Base-by-base conservation (phyloP, 768 basidiomycete species). In the Tricholoma saponaceum region DNA sequence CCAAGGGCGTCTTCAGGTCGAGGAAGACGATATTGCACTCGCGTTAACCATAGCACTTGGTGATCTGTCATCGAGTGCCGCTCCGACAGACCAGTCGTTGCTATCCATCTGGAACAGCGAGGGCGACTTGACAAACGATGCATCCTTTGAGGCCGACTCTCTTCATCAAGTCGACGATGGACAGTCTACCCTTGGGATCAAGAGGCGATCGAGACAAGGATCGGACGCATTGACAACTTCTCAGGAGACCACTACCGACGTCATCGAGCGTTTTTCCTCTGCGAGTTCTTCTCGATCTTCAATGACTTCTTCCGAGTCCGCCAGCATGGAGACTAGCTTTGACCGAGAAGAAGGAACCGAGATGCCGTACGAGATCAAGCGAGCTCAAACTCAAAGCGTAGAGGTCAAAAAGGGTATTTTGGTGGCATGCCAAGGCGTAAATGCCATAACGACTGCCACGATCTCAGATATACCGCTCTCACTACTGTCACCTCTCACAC, bases 301-400 rank as follows among this genome's bases (percentile, higher is more conserved):
- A 20, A 60, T 63, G 49, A 64, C 64, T 33, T 69, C 70, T 26
- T 18, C 66, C n/a, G n/a, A n/a, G n/a, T n/a, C n/a, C 20, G 52
- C 56, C 5, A 61, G 58, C 30, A 51, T 37, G 20, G 65, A 65
- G 2, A 69, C 67, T 35, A 60, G 62, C 37, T 57, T 63, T 37
- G 67, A 72, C 35, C 62, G 66, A 7, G 64, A 62, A 20, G 69
- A 64, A 52, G 63, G 62, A 9, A 6, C 12, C 18, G 72, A 37
- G 35, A 37, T 37, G 2, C 13, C 66, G 1, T 80, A 77, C 60
- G 79, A 82, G 58, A 69, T 81, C 46, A 73, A 72, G 60, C 73
- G 78, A 12, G 81, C 72, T 2, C 80, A 77, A 50, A 76, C 79
- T 49, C 77, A 74, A 64, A 83, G 80, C 58, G 69, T 83, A 64